Conservation (phyloP, 257 asterid species). For the Penstemon barbatus region DNA sequence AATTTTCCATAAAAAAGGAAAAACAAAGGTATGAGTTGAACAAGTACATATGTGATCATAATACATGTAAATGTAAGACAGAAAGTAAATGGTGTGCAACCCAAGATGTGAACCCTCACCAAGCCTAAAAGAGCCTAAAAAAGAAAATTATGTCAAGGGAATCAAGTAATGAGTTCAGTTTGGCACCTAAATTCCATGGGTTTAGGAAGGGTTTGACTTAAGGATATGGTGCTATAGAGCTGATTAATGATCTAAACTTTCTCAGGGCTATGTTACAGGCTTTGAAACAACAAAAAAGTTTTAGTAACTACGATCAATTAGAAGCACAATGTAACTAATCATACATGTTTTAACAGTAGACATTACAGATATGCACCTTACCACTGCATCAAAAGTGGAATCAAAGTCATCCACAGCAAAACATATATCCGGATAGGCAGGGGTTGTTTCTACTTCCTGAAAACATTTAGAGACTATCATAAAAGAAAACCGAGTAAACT, state of each 20-base stretch:
- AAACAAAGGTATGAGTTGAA: no score
- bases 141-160: no score
- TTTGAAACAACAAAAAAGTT: background rate
- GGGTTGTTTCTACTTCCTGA: constrained; percentile 90
- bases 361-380: constrained; percentile 44
- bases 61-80: no score
- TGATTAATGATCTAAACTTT: constrained; percentile 16
- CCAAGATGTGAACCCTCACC: no score
- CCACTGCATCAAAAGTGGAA: constrained; percentile 99
- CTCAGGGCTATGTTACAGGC: constrained; percentile 13
- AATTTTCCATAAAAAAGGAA: no score
- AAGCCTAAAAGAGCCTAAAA: no score
- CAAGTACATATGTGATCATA: no score
- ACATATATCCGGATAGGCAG: constrained; percentile 97
- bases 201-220: no score
- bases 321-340: constrained; percentile 9
- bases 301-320: background rate
- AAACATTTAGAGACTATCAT: constrained; percentile 29
- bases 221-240: background rate
- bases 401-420: constrained; percentile 99
- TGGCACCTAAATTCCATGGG: no score
- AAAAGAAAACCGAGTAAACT: constrained; percentile 21
- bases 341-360: constrained; percentile 10
- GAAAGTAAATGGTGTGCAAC: no score
- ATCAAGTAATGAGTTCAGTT: no score